Conservation (phyloP, 1,139 yeast species). For the Ashbya aceris region DNA sequence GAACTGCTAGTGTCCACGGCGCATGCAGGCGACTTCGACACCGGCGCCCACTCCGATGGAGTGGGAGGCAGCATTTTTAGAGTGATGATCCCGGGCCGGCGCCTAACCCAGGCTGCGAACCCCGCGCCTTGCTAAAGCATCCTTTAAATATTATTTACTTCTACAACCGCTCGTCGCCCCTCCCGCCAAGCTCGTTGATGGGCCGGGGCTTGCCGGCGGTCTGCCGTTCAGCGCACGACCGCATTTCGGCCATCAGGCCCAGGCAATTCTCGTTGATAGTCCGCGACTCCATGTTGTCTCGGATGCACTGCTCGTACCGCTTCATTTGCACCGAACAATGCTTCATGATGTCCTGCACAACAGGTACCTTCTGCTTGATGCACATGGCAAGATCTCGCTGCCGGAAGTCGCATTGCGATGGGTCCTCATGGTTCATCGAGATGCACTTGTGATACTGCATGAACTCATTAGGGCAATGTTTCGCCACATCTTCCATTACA, state of each 20-base stretch:
- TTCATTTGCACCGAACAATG: constrained; percentile 24
- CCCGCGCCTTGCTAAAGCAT: no score
- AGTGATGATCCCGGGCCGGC: neutral
- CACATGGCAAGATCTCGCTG: constrained; percentile 26
- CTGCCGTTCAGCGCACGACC: constrained; percentile 17
- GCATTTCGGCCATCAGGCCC: constrained; percentile 12
- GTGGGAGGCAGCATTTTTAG: neutral
- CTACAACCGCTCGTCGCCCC: neutral
- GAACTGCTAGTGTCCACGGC: constrained; percentile 66
- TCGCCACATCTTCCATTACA: constrained; percentile 26
- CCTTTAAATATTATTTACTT: no score
- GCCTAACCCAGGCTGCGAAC: no score
- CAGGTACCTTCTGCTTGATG: constrained; percentile 27
- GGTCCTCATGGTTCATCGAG: constrained; percentile 26
- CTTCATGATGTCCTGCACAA: constrained; percentile 26
- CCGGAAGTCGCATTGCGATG: constrained; percentile 21
- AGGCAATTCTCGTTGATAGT: constrained; percentile 20
- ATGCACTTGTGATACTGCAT: constrained; percentile 30
- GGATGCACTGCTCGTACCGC: constrained; percentile 27
- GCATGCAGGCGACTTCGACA: constrained; percentile 31
- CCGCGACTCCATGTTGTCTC: constrained; percentile 14
- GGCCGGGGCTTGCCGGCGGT: constrained; percentile 13
- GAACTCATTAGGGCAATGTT: constrained; percentile 30
- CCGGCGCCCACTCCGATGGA: neutral
- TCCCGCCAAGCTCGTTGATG: constrained; percentile 11